These are phyloP conservation scores for Eimeria brunetti DNA, from an alignment of 169 alveolate genomes.

Conservation along the genomic window DNA sequence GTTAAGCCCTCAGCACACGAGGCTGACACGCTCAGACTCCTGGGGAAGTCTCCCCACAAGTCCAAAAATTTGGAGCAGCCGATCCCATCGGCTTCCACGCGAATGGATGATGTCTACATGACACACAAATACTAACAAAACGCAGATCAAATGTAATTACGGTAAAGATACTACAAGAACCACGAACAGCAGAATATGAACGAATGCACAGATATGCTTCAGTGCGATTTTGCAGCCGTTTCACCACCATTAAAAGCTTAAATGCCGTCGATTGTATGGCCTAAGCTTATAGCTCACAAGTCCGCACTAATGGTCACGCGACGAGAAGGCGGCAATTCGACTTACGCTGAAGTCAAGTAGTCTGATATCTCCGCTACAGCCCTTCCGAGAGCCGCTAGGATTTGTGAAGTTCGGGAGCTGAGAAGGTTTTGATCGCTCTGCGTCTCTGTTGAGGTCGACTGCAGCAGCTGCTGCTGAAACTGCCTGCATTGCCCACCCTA, in stretches of 20 bases:
- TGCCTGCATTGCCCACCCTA: constrained; percentile 74
- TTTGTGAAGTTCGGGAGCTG: constrained; percentile 10
- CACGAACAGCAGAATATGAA: not conserved
- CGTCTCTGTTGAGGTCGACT: constrained; percentile 35
- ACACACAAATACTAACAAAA: not conserved
- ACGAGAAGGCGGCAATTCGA: not conserved
- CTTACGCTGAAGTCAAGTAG: constrained; percentile 58
- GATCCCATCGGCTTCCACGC: constrained; percentile 56
- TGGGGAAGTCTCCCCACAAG: constrained; percentile 62
- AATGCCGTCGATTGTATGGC: not conserved
- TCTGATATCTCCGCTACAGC: constrained; percentile 27
- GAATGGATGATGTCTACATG: constrained; percentile 42
- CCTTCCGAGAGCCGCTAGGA: not conserved
- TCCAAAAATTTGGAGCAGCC: constrained; percentile 50
- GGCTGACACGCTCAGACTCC: constrained; percentile 8
- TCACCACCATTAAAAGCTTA: not conserved
- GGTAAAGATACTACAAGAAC: not conserved
- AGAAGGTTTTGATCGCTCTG: not conserved
- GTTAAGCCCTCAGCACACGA: not conserved
- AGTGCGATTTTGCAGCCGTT: not conserved
- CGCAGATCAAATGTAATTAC: not conserved
- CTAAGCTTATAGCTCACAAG: not conserved
- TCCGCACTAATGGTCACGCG: not conserved
- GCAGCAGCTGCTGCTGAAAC: constrained; percentile 72
- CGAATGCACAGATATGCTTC: not conserved